phyloP scores from a whole-genome alignment of 345 rosid genomes.

The Viola odorata region DNA sequence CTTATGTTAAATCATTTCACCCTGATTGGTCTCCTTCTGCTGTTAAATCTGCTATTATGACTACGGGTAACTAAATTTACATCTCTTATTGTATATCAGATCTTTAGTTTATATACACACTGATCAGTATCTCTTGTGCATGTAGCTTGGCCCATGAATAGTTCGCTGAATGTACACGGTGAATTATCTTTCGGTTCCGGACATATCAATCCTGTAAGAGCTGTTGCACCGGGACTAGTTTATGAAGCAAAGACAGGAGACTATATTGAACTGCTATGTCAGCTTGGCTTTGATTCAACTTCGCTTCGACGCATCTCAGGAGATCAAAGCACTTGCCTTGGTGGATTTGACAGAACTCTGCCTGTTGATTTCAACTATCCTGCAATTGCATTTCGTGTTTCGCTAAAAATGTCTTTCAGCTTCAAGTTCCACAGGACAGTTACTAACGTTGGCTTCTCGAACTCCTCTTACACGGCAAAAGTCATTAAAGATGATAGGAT shows the following conservation, averaged over 20 bases:
- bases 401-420: not conserved
- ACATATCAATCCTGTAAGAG: not conserved
- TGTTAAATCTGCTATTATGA: constrained; percentile 10
- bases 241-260: not conserved
- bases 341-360: too few species aligned
- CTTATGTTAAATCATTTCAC: constrained; percentile 8
- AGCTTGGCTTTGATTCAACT: not conserved
- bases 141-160: constrained; percentile 6
- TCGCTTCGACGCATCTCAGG: not conserved
- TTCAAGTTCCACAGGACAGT: constrained; percentile 4
- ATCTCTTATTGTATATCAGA: not conserved
- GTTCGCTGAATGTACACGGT: not conserved
- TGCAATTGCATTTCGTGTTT: not conserved
- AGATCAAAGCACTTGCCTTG: not conserved
- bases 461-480: constrained; percentile 1
- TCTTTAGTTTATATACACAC: not conserved
- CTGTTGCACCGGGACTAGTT: not conserved
- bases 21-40: constrained; percentile 14
- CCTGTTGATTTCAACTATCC: not conserved
- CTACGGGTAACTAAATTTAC: constrained; percentile 4
- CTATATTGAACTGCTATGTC: not conserved
- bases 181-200: not conserved
- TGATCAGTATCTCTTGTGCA: not conserved
- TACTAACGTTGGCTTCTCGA: not conserved
- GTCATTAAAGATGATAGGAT: not conserved